A percentile compares a stretch with the other conserved stretches of the same genome.
These are phyloP conservation scores for Aureobasidium sp. DNA, from an alignment of 2,329 filamentous ascomycete genomes.

Conservation along the genomic window DNA sequence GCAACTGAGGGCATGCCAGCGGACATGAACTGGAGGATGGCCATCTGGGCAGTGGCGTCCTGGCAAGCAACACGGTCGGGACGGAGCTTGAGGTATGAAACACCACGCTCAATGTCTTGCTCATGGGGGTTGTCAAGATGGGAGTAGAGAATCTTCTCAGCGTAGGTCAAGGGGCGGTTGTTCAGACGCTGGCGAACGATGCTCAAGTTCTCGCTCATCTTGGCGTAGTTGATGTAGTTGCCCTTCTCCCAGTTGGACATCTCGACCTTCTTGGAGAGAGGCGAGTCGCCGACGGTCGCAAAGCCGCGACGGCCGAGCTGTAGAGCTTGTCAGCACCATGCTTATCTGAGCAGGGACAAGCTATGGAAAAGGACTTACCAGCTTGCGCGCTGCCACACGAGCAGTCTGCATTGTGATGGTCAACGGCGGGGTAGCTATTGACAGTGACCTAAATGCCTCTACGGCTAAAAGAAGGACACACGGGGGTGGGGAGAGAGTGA, in stretches of 20 bases:
- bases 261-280: constrained; percentile 90
- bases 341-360: neutral
- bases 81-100: constrained; percentile 91
- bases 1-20: constrained; percentile 93
- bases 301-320: constrained; percentile 55
- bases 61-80: constrained; percentile 98
- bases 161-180: constrained; percentile 88
- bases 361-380: constrained; percentile 29
- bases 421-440: constrained; percentile 17
- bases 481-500: constrained; percentile 13
- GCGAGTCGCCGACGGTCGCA: constrained; percentile 78
- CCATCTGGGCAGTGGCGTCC: constrained; percentile 99
- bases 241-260: constrained; percentile 95
- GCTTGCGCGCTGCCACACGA: constrained; percentile 33
- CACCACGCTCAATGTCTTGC: constrained; percentile 93
- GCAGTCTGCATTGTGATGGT: constrained; percentile 32
- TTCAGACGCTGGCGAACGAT: constrained; percentile 86
- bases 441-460: constrained; percentile 17
- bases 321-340: constrained; percentile 12
- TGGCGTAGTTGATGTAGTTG: constrained; percentile 98
- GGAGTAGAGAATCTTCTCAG: constrained; percentile 89
- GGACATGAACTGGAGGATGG: constrained; percentile 99
- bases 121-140: constrained; percentile 94
- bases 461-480: constrained; percentile 16
- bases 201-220: constrained; percentile 95